A percentile compares a stretch with the other conserved stretches of the same genome.
Evolutionary conservation across 2,329 filamentous ascomycete species (phyloP).

Genomic region (Paecilomyces formosus): DNA sequence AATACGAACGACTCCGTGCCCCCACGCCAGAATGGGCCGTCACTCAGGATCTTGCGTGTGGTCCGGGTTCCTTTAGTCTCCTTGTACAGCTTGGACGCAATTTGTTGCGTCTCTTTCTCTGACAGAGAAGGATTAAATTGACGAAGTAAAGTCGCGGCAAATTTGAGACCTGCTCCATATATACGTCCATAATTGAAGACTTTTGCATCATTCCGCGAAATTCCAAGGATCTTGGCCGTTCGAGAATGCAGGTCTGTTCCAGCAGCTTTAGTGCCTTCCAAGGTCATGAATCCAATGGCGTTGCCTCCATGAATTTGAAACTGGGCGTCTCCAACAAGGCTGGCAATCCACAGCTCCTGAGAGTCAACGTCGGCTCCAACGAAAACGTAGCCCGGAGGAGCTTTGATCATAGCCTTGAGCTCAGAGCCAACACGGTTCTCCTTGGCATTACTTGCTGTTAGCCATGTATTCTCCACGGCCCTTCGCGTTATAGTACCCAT

Average conservation of each 20-base stretch:
- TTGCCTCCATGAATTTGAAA: slow-evolving; percentile 95
- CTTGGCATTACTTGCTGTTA: slow-evolving; percentile 96
- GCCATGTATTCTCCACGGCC: slow-evolving; percentile 95
- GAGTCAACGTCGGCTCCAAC: slow-evolving; percentile 97
- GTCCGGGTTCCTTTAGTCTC: slow-evolving; percentile 89
- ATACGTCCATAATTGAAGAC: slow-evolving; percentile 99
- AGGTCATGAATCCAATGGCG: slow-evolving; percentile 96
- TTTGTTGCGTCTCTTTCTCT: slow-evolving; percentile 68
- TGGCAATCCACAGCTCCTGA: slow-evolving; percentile 96
- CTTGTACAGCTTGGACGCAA: slow-evolving; percentile 73
- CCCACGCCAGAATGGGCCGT: slow-evolving; percentile 83
- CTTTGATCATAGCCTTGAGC: slow-evolving; percentile 91
- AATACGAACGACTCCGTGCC: slow-evolving; percentile 97
- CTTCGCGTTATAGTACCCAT: slow-evolving; percentile 96
- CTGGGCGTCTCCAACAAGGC: slow-evolving; percentile 84
- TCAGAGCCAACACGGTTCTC: slow-evolving; percentile 93
- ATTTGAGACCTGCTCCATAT: slow-evolving; percentile 93
- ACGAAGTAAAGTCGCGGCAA: slow-evolving; percentile 78
- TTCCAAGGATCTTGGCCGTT: slow-evolving; percentile 84
- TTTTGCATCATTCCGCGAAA: slow-evolving; percentile 91
- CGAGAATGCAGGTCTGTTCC: slow-evolving; percentile 93
- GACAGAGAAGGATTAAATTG: slow-evolving; percentile 87
- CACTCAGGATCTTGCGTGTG: slow-evolving; percentile 61
- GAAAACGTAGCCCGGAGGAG: slow-evolving; percentile 83
- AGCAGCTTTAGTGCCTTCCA: slow-evolving; percentile 89